Evolutionary conservation across 306 rosid genomes (phyloP).

Genomic region (Quercus glauca): DNA sequence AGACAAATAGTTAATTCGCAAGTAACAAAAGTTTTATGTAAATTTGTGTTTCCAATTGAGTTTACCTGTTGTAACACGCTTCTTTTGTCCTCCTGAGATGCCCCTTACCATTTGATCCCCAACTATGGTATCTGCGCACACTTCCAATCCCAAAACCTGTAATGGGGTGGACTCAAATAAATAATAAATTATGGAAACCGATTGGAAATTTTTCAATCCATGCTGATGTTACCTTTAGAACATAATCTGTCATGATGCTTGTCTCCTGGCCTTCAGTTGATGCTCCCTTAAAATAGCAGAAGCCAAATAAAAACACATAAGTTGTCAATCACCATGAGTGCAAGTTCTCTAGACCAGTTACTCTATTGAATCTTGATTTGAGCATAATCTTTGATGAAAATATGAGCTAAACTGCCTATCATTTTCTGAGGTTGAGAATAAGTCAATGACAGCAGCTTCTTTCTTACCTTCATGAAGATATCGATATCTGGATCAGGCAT

Average conservation of each 20-base stretch:
- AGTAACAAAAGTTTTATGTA: too few species aligned
- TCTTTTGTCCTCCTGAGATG: constrained; percentile 52
- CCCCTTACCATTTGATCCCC: constrained; percentile 47
- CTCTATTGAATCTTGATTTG: too few species aligned
- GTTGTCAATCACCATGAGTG: too few species aligned
- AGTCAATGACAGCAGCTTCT: background rate
- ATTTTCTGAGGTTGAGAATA: too few species aligned
- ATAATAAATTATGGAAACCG: background rate
- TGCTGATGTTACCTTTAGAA: constrained; percentile 29
- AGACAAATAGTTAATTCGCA: background rate
- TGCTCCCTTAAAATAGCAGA: constrained; percentile 24
- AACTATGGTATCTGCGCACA: constrained; percentile 42
- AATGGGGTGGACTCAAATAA: background rate
- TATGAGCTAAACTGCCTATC: too few species aligned
- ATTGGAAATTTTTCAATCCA: background rate
- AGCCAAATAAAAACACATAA: background rate
- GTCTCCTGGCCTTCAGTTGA: constrained; percentile 32
- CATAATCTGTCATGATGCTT: constrained; percentile 37
- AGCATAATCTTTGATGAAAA: too few species aligned
- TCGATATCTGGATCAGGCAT: constrained; percentile 55
- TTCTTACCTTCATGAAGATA: constrained; percentile 46
- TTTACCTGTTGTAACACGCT: constrained; percentile 53
- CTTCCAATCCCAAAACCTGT: constrained; percentile 46
- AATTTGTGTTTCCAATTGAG: background rate
- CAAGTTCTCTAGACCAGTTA: too few species aligned